These are phyloP conservation scores for Salpingoeca rosetta DNA, from an alignment of 78 protist genomes.

Conservation along the genomic window DNA sequence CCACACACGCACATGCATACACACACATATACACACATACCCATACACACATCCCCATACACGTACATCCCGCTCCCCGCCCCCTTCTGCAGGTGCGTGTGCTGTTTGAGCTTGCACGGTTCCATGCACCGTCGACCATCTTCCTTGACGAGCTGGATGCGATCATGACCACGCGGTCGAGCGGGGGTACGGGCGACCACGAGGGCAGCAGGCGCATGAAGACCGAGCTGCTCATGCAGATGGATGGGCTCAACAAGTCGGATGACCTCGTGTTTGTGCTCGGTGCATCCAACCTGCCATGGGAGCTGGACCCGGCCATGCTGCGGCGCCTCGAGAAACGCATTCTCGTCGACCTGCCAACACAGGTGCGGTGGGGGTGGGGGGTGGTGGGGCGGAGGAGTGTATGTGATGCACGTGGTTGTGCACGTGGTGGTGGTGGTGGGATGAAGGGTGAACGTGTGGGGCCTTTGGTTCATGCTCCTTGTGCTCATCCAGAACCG, in stretches of 20 bases:
- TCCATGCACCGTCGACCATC: conserved; percentile 61
- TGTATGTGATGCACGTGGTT: neutral
- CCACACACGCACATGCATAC: too few relatives aligned
- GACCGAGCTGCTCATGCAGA: conserved; percentile 76
- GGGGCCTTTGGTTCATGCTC: neutral
- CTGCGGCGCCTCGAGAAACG: conserved; percentile 46
- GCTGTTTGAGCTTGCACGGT: conserved; percentile 56
- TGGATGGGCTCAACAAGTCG: conserved; percentile 34
- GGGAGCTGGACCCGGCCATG: conserved; percentile 49
- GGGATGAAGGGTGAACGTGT: neutral
- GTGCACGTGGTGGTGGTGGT: neutral
- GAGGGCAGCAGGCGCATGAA: conserved; percentile 70
- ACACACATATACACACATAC: too few relatives aligned
- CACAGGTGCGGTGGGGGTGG: neutral
- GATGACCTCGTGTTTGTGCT: neutral
- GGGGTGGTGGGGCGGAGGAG: neutral
- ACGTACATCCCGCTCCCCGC: too few relatives aligned
- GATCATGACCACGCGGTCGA: conserved; percentile 42
- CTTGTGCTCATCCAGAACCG: neutral
- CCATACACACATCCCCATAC: too few relatives aligned
- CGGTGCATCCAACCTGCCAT: conserved; percentile 31
- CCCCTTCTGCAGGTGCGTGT: conserved; percentile 2
- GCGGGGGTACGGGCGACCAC: conserved; percentile 46
- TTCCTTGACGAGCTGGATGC: conserved; percentile 82
- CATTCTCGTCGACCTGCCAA: neutral